These are phyloP conservation scores for Solanum hybrid DNA, from an alignment of 305 asterid species.

Conservation along the genomic window DNA sequence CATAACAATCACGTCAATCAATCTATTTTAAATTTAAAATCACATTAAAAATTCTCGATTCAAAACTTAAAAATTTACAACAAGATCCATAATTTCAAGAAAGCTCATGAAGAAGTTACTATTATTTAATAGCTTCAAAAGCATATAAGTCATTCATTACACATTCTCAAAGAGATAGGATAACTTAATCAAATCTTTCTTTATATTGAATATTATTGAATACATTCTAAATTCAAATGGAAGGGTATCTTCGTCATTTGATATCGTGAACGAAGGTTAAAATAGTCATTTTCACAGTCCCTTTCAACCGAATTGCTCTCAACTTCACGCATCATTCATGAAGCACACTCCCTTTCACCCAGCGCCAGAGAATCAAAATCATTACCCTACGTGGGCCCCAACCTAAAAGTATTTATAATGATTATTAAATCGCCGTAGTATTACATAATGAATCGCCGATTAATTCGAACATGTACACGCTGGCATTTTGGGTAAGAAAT, in stretches of 20 bases:
- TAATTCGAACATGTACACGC: not conserved
- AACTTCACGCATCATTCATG: conserved; percentile 33
- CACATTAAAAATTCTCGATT: not conserved
- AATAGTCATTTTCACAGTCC: not conserved
- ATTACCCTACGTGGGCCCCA: conserved; percentile 5
- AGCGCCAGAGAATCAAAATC: conserved; percentile 11
- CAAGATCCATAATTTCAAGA: not conserved
- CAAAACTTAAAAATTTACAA: not conserved
- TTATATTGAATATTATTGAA: not conserved
- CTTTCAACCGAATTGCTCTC: conserved; percentile 2
- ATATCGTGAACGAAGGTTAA: not conserved
- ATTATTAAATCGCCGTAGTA: not conserved
- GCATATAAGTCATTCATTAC: not conserved
- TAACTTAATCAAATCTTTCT: not conserved
- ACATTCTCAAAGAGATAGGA: not conserved
- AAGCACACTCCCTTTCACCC: conserved; percentile 3
- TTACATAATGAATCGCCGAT: not conserved
- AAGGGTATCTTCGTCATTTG: not conserved
- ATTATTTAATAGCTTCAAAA: not conserved
- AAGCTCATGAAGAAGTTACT: not conserved
- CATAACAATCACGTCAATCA: not conserved
- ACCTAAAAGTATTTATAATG: not conserved
- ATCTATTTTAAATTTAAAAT: not conserved
- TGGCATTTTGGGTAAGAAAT: not conserved
- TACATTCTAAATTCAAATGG: not conserved